phyloP scores from a whole-genome alignment of 139 green algal species.

The Medakamo hakoo region DNA sequence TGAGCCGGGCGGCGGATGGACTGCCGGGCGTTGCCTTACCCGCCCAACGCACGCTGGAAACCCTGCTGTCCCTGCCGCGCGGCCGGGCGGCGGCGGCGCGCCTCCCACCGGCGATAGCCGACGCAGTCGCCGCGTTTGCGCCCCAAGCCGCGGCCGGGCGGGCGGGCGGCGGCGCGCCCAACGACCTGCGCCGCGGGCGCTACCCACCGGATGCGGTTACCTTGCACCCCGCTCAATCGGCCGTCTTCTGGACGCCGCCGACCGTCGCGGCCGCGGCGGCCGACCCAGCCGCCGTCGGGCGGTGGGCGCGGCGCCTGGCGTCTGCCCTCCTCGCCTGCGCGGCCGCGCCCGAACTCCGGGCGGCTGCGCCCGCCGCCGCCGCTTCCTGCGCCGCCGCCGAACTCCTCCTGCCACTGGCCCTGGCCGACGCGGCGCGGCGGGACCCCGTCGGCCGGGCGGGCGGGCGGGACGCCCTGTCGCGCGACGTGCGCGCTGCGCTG shows the following conservation, averaged over 20 bases:
- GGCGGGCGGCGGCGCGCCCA: no score
- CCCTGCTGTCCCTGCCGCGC: not conserved
- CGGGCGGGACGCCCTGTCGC: constrained; percentile 1
- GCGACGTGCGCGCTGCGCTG: constrained; percentile 1
- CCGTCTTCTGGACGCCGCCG: no score
- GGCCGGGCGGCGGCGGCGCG: no score
- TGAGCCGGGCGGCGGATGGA: no score
- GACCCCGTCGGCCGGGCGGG: constrained; percentile 4
- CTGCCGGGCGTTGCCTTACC: not conserved
- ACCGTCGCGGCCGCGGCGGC: no score
- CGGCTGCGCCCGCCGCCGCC: no score
- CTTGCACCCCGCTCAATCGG: not conserved
- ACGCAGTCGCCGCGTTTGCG: not conserved
- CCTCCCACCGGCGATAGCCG: not conserved
- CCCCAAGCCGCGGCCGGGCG: no score
- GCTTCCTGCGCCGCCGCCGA: constrained; percentile 21
- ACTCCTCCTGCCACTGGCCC: constrained; percentile 31
- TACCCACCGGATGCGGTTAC: not conserved
- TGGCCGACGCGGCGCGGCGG: constrained; percentile 25
- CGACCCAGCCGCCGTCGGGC: not conserved
- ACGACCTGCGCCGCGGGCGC: no score
- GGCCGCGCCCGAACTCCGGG: not conserved
- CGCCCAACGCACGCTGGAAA: not conserved
- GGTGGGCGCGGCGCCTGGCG: not conserved
- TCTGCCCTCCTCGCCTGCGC: no score